phyloP scores from a whole-genome alignment of 768 basidiomycete genomes.

The Amanita molliuscula region DNA sequence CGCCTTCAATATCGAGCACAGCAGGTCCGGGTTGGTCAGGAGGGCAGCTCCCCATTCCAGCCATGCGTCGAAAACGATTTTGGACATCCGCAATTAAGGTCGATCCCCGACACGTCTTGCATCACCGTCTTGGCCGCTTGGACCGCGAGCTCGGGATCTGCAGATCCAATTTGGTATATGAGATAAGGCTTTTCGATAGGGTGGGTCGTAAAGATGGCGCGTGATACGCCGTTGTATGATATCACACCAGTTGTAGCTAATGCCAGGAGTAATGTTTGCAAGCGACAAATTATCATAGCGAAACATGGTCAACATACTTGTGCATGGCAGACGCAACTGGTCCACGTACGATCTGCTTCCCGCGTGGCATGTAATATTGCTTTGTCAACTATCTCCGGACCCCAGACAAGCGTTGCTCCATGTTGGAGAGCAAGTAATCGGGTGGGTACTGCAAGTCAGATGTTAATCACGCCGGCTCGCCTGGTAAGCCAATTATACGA shows the following conservation, averaged over 20 bases:
- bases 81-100: slow-evolving; percentile 97
- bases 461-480: slow-evolving; percentile 8
- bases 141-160: slow-evolving; percentile 84
- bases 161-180: slow-evolving; percentile 91
- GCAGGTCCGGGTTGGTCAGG: slow-evolving; percentile 81
- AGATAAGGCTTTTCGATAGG: slow-evolving; percentile 91
- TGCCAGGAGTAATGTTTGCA: not conserved
- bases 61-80: slow-evolving; percentile 88
- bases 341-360: slow-evolving; percentile 71
- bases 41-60: slow-evolving; percentile 98
- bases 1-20: slow-evolving; percentile 80
- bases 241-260: slow-evolving; percentile 80
- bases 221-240: slow-evolving; percentile 74
- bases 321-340: not conserved
- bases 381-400: slow-evolving; percentile 93
- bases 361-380: slow-evolving; percentile 83
- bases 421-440: slow-evolving; percentile 83
- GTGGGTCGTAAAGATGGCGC: slow-evolving; percentile 86
- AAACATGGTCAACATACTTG: not conserved
- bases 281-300: not conserved
- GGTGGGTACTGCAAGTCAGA: slow-evolving; percentile 55
- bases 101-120: slow-evolving; percentile 87
- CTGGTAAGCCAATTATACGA: slow-evolving; percentile 21
- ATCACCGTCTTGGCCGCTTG: slow-evolving; percentile 82
- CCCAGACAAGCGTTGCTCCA: slow-evolving; percentile 92